Conservation (phyloP, 129 eudicot species). For the Pulicaria dysenterica region DNA sequence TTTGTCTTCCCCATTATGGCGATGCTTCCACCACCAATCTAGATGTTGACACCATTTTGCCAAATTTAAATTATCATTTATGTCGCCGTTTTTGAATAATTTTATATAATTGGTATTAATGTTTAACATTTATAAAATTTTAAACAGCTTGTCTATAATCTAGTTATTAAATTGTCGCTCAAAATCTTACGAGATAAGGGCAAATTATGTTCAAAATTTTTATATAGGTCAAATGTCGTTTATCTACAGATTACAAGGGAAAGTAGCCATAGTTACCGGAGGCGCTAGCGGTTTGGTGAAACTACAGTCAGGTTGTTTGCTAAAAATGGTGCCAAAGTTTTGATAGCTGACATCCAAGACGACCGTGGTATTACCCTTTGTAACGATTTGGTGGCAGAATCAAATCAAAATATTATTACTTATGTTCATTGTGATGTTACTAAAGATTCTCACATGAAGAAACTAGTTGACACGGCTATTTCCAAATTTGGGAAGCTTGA, state of each 20-base stretch:
- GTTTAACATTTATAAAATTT: too few species aligned
- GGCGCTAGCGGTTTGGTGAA: slow-evolving; percentile 86
- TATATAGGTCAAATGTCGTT: too few species aligned
- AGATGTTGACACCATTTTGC: too few species aligned
- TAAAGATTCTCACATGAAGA: slow-evolving; percentile 44
- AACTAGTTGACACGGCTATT: slow-evolving; percentile 46
- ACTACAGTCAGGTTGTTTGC: slow-evolving; percentile 56
- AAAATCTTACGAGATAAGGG: too few species aligned
- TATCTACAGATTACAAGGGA: slow-evolving; percentile 59
- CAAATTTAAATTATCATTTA: too few species aligned
- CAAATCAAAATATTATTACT: slow-evolving; percentile 13
- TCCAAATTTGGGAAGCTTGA: slow-evolving; percentile 56
- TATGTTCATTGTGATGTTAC: slow-evolving; percentile 68
- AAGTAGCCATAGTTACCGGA: slow-evolving; percentile 80
- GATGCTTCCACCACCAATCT: too few species aligned
- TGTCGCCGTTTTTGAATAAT: too few species aligned
- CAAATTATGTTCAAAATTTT: too few species aligned
- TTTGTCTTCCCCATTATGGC: too few species aligned
- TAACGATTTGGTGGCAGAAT: slow-evolving; percentile 20
- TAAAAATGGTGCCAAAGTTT: slow-evolving; percentile 61
- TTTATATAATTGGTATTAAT: too few species aligned
- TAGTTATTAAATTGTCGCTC: too few species aligned
- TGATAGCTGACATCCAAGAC: slow-evolving; percentile 77
- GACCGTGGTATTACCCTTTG: slow-evolving; percentile 47
- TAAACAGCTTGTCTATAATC: too few species aligned